Percentiles rank a stretch among this genome's conserved stretches.
These are phyloP conservation scores for Nannochloropsis gaditana DNA, from an alignment of 108 stramenopile species.

Conservation along the genomic window DNA sequence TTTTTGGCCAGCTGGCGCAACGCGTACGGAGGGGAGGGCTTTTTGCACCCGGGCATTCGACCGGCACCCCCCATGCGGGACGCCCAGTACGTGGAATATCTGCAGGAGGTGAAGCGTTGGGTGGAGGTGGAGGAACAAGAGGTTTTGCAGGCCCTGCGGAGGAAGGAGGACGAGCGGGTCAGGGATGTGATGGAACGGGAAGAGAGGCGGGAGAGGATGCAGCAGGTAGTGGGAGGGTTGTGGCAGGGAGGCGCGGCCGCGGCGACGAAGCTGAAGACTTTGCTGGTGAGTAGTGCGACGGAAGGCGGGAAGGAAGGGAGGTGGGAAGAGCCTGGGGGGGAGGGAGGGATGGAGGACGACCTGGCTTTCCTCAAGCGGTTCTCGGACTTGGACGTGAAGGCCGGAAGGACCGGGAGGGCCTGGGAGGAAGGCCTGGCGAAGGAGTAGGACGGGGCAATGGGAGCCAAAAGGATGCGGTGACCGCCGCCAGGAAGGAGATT, in stretches of 20 bases:
- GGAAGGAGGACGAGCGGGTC: constrained; percentile 8
- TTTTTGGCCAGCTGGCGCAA: background rate
- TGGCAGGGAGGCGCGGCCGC: background rate
- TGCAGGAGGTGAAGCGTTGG: background rate
- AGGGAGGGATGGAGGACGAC: background rate
- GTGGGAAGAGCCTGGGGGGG: background rate
- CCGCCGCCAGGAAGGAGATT: background rate
- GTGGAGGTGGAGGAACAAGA: background rate
- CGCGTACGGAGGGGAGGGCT: constrained; percentile 15
- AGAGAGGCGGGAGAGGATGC: constrained; percentile 16
- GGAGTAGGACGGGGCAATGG: background rate
- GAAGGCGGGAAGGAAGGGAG: background rate
- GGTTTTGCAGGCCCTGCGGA: background rate
- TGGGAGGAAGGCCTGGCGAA: background rate
- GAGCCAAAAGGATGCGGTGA: background rate
- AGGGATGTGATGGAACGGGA: background rate
- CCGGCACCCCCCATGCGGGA: constrained; percentile 3
- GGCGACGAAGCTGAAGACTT: background rate
- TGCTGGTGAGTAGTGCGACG: background rate
- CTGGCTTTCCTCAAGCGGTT: background rate
- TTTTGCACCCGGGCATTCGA: background rate
- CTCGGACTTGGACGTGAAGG: background rate
- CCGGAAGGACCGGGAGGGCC: background rate
- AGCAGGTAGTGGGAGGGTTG: background rate
- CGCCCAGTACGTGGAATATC: background rate